These are phyloP conservation scores for Tetrahymena thermophila DNA, from an alignment of 73 alveolate species.

Conservation along the genomic window DNA sequence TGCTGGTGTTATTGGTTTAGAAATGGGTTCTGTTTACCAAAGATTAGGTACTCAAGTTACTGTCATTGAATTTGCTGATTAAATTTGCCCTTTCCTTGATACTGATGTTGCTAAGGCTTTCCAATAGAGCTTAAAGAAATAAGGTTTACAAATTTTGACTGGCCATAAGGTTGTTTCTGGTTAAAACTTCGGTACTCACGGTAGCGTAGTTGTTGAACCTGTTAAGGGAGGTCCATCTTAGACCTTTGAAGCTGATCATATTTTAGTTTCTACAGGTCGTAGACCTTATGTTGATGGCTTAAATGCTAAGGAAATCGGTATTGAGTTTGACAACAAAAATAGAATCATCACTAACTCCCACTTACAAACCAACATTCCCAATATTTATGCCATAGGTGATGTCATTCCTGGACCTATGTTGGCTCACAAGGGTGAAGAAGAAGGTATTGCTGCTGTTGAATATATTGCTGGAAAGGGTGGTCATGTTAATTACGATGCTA, in stretches of 20 bases:
- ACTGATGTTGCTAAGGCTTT: slow-evolving; percentile 70
- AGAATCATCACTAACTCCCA: slow-evolving; percentile 48
- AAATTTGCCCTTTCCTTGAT: slow-evolving; percentile 76
- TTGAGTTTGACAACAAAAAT: slow-evolving; percentile 57
- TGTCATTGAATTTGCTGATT: slow-evolving; percentile 82
- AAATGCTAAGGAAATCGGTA: slow-evolving; percentile 64
- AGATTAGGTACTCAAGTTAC: slow-evolving; percentile 92
- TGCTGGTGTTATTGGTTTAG: slow-evolving; percentile 96
- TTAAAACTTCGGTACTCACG: slow-evolving; percentile 50
- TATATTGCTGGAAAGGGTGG: slow-evolving; percentile 71
- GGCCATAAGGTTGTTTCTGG: slow-evolving; percentile 84
- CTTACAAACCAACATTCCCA: slow-evolving; percentile 44
- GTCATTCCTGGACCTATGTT: slow-evolving; percentile 87
- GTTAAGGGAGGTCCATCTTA: slow-evolving; percentile 58
- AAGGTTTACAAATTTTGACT: slow-evolving; percentile 83
- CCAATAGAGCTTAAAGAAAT: slow-evolving; percentile 76
- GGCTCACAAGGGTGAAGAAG: slow-evolving; percentile 95
- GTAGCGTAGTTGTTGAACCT: slow-evolving; percentile 58
- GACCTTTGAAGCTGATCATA: slow-evolving; percentile 67
- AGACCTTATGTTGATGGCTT: slow-evolving; percentile 77
- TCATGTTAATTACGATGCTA: slow-evolving; percentile 87
- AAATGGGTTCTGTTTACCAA: slow-evolving; percentile 85
- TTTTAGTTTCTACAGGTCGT: slow-evolving; percentile 85
- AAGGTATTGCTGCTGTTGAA: slow-evolving; percentile 91
- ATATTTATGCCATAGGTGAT: slow-evolving; percentile 85